Evolutionary conservation across 371 early-diverging fungal genomes (phyloP), one percentile per base, ranked within the genome.

Genomic region (Blastocladiella emersonii): DNA sequence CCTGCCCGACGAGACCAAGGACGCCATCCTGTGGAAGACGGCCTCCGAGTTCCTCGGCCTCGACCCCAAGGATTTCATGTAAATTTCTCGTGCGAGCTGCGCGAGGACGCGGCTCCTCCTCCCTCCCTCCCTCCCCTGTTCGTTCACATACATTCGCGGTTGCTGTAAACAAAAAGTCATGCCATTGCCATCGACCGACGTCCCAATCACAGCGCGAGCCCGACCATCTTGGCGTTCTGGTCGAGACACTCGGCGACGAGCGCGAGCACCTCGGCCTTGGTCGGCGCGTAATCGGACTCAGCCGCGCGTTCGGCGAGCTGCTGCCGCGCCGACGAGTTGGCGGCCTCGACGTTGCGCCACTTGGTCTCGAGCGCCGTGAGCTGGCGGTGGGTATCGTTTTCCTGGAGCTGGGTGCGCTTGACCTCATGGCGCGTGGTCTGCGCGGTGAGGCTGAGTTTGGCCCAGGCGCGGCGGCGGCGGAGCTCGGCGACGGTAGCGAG

Each of bases 1-100:
- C 30, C 65, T 85, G 57, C 68, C 71, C n/a, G 75, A 79, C 32
- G 80, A 85, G 59, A 82, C 77, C 43, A 84, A 83, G 73, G 71
- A 64, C 5, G 76, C 72, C 68, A 66, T 83, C 13, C 68, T 83
- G 59, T 73, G 74, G 34, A 68, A 65, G 49, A 83, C 82, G 49
- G 83, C 79, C 19, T 65, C 76, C 63, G 64, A 70, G 66, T 80
- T 82, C 65, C 68, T 82, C 56, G 69, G 69, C 25, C 64, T 77
- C 15, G 71, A 73, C 37, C 30, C 61, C 7, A 13, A 37, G 39
- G 39, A 37, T 37, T 37, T 37, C 39, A 37, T 37, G 7, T 13
- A 37, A 37, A 37, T 37, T 37, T 37, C 5, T 37, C 13, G 5
- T 37, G 39, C n/a, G n/a, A n/a, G n/a, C n/a, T n/a, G n/a, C n/a